phyloP scores from a whole-genome alignment of 495 filamentous ascomycete genomes.

The Penicillium turbatum region DNA sequence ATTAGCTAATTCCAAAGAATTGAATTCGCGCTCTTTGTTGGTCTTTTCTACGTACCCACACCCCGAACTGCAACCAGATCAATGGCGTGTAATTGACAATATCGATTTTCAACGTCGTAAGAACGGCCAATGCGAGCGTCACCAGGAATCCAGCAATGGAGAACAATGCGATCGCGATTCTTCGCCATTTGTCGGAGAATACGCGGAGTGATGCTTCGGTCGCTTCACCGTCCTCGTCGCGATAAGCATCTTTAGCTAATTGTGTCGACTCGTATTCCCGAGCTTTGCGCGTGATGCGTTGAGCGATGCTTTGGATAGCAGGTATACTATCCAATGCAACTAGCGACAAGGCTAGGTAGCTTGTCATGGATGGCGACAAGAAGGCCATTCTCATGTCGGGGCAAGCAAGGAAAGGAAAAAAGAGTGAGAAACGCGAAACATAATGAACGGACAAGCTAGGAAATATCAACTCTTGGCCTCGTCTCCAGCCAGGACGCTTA shows the following conservation, averaged over 20 bases:
- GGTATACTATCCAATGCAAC: conserved; percentile 21
- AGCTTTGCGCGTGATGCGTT: conserved; percentile 18
- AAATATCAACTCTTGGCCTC: background rate
- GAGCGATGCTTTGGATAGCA: conserved; percentile 19
- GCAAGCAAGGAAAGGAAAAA: background rate
- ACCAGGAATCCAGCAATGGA: conserved; percentile 16
- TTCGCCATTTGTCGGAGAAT: conserved; percentile 31
- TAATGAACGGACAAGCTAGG: background rate
- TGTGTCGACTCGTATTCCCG: conserved; percentile 16
- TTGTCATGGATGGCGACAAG: conserved; percentile 15
- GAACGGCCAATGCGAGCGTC: conserved; percentile 23
- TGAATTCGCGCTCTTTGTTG: background rate
- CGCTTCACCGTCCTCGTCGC: conserved; percentile 32
- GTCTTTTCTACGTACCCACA: conserved; percentile 32
- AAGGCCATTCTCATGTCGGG: conserved; percentile 21
- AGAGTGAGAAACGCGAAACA: background rate
- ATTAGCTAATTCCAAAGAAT: background rate
- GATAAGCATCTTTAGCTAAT: conserved; percentile 22
- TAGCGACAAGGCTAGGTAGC: conserved; percentile 26
- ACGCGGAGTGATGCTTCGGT: conserved; percentile 26
- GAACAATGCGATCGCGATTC: conserved; percentile 18
- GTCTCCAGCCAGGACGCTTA: background rate
- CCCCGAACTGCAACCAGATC: conserved; percentile 32
- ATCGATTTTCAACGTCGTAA: conserved; percentile 12
- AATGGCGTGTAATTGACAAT: conserved; percentile 12